Evolutionary conservation across 179 eudicot species (phyloP).

Genomic region (Spergularia azorica): DNA sequence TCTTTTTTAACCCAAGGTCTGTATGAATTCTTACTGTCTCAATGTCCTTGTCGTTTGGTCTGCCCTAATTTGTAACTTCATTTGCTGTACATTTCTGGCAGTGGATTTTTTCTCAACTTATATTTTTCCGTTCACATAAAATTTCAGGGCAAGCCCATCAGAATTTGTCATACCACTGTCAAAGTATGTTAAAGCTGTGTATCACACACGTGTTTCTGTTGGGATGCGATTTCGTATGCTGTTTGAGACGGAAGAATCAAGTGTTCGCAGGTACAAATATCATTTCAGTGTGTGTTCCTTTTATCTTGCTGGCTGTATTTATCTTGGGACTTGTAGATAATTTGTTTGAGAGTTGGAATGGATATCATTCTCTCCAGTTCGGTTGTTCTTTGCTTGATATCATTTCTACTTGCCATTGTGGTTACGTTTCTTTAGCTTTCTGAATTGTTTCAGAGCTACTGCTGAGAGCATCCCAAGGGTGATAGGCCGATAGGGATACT

Average conservation of each 20-base stretch:
- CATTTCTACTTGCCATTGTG: not conserved
- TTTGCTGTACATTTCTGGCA: not conserved
- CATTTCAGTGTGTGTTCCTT: not conserved
- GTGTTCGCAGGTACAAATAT: slow-evolving; percentile 58
- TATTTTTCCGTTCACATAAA: slow-evolving; percentile 25
- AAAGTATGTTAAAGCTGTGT: slow-evolving; percentile 68
- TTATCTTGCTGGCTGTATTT: not conserved
- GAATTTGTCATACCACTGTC: slow-evolving; percentile 71
- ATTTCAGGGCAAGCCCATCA: slow-evolving; percentile 70
- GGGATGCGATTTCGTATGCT: slow-evolving; percentile 86
- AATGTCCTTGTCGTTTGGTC: not conserved
- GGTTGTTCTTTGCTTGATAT: not conserved
- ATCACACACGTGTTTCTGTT: slow-evolving; percentile 67
- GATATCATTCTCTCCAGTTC: not conserved
- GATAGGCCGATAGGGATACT: not conserved
- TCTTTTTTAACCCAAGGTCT: slow-evolving; percentile 94
- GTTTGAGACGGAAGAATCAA: slow-evolving; percentile 74
- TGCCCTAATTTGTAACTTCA: not conserved
- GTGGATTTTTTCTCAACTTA: not conserved
- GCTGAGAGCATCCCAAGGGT: not conserved
- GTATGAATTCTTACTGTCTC: not conserved
- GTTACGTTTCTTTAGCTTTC: not conserved
- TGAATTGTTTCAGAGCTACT: not conserved
- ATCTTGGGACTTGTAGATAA: not conserved
- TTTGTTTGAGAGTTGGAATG: slow-evolving; percentile 5